These are phyloP conservation scores for Gymnopilus junonius DNA, from an alignment of 768 basidiomycete genomes.

Conservation along the genomic window DNA sequence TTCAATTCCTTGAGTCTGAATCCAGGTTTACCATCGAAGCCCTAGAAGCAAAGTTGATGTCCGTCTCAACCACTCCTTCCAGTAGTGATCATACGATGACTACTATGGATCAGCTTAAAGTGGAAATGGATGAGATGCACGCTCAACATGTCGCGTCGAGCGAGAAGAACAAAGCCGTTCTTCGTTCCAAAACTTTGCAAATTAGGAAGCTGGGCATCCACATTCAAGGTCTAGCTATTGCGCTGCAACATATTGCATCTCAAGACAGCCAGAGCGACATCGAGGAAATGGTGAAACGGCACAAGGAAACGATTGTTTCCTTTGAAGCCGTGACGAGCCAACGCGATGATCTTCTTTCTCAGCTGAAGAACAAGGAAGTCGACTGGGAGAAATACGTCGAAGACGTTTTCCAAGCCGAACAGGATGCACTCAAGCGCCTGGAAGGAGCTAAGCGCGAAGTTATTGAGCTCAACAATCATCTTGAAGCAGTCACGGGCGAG, in stretches of 20 bases:
- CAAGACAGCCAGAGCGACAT: conserved; percentile 24
- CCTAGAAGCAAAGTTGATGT: conserved; percentile 55
- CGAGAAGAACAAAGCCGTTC: conserved; percentile 18
- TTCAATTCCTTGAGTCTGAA: conserved; percentile 73
- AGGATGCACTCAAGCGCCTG: conserved; percentile 40
- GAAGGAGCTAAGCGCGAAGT: conserved; percentile 49
- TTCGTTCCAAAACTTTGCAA: conserved; percentile 31
- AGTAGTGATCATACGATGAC: conserved; percentile 22
- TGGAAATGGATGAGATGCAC: conserved; percentile 34
- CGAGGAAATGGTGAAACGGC: conserved; percentile 34
- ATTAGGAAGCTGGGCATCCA: conserved; percentile 34
- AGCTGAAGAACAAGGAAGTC: conserved; percentile 35
- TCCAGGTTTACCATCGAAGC: conserved; percentile 66
- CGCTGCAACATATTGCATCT: conserved; percentile 9
- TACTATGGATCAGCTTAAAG: conserved; percentile 29
- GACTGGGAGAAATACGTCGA: conserved; percentile 35
- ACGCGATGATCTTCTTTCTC: conserved; percentile 39
- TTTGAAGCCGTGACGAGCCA: conserved; percentile 42
- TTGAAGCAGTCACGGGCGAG: conserved; percentile 64
- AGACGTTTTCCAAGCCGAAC: conserved; percentile 36
- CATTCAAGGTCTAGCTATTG: conserved; percentile 21
- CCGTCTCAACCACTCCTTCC: conserved; percentile 27
- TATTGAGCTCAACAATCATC: conserved; percentile 43
- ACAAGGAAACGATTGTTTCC: conserved; percentile 35
- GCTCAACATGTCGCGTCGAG: conserved; percentile 19